Evolutionary conservation across 2,329 filamentous ascomycete species (phyloP), one percentile per base, ranked within the genome.

Genomic region (Pleomassaria siparia): DNA sequence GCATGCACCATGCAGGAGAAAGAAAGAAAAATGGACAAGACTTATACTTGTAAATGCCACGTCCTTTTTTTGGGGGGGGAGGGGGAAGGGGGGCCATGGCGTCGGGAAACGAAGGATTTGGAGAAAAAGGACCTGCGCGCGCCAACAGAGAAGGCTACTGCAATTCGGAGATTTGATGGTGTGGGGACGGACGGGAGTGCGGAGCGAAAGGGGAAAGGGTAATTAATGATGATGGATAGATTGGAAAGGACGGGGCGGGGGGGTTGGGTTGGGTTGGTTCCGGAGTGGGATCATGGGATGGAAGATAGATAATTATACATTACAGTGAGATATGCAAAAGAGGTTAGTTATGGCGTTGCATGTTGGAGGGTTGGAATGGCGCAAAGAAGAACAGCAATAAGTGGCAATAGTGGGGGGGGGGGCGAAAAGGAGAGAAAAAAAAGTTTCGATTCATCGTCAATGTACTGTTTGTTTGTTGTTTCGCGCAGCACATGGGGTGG

Each of bases 81-180:
- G 25, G n/a, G n/a, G n/a, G n/a, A n/a, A n/a, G n/a, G n/a, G n/a
- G n/a, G n/a, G n/a, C 6, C 25, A 26, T 26, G 25, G 29, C 29
- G 9, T 32, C 29, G 29, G 29, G 29, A 8, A 32, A 26, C 25
- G 12, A 26, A 26, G 7, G n/a, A n/a, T n/a, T n/a, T n/a, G n/a
- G n/a, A n/a, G 12, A 26, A 26, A 13, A 37, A 9, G 21, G n/a
- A 37, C 33, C 8, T 20, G 11, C 5, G 5, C 16, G 33, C 10
- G 16, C 15, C 25, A 9, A 26, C 25, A 26, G 7, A 12, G 7
- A 30, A 30, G 12, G 4, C 28, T 35, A 35, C 32, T 37, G 35
- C 35, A 24, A 20, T 10, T 37, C 35, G 35, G 35, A 37, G 35
- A 37, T 37, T 37, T 37, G 35, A 37, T 37, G 16, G 33, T 16